These are phyloP conservation scores for Rusavskia elegans DNA, from an alignment of 495 filamentous ascomycete species.

Conservation along the genomic window DNA sequence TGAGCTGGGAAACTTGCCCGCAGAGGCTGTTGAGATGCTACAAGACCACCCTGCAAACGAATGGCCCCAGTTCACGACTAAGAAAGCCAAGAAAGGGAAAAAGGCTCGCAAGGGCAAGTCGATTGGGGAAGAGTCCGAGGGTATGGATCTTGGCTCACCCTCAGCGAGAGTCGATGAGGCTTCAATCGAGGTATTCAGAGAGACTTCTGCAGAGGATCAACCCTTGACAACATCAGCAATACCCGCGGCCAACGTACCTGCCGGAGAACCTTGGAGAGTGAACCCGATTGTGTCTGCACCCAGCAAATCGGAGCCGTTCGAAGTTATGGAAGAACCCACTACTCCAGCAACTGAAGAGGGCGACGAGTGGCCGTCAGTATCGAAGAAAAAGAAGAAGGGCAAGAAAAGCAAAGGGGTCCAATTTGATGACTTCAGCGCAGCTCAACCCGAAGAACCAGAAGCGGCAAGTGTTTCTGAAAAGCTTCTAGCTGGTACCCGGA, in stretches of 20 bases:
- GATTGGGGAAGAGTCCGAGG: too few species aligned
- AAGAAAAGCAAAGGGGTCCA: slow-evolving; percentile 3
- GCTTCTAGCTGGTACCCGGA: neutral
- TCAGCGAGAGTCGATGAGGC: too few species aligned
- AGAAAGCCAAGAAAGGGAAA: neutral
- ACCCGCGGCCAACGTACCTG: too few species aligned
- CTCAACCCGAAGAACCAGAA: neutral
- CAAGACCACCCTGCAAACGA: neutral
- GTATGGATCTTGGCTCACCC: too few species aligned
- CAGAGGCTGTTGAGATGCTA: neutral
- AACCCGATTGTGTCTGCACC: too few species aligned
- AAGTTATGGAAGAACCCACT: neutral
- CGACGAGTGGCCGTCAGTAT: slow-evolving; percentile 15
- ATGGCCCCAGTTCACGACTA: neutral
- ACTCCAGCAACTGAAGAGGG: slow-evolving; percentile 8
- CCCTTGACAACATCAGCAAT: too few species aligned
- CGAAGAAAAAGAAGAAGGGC: slow-evolving; percentile 16
- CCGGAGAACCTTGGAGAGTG: too few species aligned
- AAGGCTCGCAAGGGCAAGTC: neutral
- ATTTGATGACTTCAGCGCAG: neutral
- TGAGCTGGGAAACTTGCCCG: neutral
- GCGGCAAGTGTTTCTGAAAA: too few species aligned
- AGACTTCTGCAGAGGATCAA: too few species aligned
- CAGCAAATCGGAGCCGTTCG: neutral
- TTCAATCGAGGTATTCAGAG: too few species aligned